Conservation (phyloP, 495 filamentous ascomycete genomes). For the Penicillium bialowiezense region DNA sequence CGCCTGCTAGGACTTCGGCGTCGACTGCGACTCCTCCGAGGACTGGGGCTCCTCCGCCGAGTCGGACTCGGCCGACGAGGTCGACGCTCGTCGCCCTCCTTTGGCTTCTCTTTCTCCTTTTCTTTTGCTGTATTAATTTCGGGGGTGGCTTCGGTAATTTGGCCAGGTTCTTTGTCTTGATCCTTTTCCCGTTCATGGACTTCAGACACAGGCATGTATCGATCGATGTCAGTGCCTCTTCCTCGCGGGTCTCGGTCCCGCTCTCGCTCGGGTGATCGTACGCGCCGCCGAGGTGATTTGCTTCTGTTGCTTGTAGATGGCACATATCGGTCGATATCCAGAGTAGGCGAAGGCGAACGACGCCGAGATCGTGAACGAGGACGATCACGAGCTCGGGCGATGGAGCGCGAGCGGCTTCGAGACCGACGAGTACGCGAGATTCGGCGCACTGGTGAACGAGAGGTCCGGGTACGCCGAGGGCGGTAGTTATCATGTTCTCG, state of each 20-base stretch:
- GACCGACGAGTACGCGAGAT: slow-evolving; percentile 11
- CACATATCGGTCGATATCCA: slow-evolving; percentile 52
- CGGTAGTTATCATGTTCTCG: slow-evolving; percentile 28
- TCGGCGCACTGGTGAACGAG: slow-evolving; percentile 23
- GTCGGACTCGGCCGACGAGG: slow-evolving; percentile 14
- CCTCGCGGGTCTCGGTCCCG: slow-evolving; percentile 18
- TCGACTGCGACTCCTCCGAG: slow-evolving; percentile 8
- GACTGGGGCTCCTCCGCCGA: slow-evolving; percentile 19
- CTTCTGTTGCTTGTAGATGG: slow-evolving; percentile 44
- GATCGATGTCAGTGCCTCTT: slow-evolving; percentile 46
- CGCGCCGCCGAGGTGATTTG: slow-evolving; percentile 43
- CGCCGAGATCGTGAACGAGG: slow-evolving; percentile 18
- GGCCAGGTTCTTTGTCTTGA: slow-evolving; percentile 19
- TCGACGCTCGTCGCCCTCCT: slow-evolving; percentile 23
- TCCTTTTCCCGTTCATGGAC: neutral
- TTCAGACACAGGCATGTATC: slow-evolving; percentile 51
- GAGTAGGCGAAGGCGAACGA: slow-evolving; percentile 30
- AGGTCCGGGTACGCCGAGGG: slow-evolving; percentile 22
- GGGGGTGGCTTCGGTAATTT: neutral
- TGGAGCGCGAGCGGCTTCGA: slow-evolving; percentile 13
- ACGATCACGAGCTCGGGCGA: slow-evolving; percentile 13
- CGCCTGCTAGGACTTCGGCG: slow-evolving; percentile 17
- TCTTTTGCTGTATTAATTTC: neutral
- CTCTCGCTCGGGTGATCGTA: slow-evolving; percentile 35
- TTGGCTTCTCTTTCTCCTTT: slow-evolving; percentile 8